These are phyloP conservation scores for Diaporthe citriasiana DNA, from an alignment of 2,329 filamentous ascomycete genomes.

Conservation along the genomic window DNA sequence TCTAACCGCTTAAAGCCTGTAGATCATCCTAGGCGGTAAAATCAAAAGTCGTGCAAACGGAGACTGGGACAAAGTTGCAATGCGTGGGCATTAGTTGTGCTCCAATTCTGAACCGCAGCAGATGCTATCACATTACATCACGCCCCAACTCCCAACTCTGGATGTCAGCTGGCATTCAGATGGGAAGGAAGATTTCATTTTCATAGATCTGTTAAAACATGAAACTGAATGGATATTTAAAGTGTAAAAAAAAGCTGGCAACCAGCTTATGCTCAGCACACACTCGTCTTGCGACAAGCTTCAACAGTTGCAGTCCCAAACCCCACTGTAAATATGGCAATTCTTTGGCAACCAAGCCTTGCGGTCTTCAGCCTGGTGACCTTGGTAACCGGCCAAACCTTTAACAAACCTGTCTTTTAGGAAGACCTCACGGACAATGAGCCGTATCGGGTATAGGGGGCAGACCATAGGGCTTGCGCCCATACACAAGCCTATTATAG, in stretches of 20 bases:
- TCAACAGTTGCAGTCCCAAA: not conserved
- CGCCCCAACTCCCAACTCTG: not conserved
- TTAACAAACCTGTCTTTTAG: not conserved
- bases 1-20: not conserved
- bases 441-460: too few relatives aligned
- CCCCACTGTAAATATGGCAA: not conserved
- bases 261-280: not conserved
- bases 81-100: not conserved
- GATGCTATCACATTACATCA: not conserved
- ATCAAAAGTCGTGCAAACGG: not conserved
- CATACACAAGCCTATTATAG: too few relatives aligned
- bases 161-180: too few relatives aligned
- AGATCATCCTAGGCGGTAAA: not conserved
- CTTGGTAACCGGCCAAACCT: not conserved
- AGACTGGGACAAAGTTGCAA: not conserved
- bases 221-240: not conserved
- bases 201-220: not conserved
- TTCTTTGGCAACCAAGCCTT: not conserved
- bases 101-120: not conserved
- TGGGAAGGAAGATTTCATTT: not conserved
- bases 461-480: too few relatives aligned
- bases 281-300: not conserved
- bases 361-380: not conserved
- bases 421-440: constrained; percentile 7
- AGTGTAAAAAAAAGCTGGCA: not conserved